Base-by-base conservation (phyloP, 1,284 basidiomycete genomes). In the Apiotrichum montevideense region DNA sequence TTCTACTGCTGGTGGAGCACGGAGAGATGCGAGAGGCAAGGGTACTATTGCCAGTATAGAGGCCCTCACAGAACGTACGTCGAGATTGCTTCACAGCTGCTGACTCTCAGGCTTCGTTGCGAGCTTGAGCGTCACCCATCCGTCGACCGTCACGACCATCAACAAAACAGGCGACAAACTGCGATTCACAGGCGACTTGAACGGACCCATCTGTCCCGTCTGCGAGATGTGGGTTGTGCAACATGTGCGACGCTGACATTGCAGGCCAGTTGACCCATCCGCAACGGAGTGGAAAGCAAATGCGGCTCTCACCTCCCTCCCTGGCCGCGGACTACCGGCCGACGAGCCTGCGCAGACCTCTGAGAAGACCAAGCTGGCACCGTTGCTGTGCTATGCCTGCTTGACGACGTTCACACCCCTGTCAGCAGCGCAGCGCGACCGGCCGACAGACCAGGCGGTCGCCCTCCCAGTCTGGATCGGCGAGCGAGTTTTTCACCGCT, bases 81-180 rank as follows among this genome's bases (percentile, higher is more conserved):
- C 21, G 43, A 7, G 7, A 48, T 41, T 14, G 13, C 13, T 2
- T 4, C 8, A 11, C 1, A 34, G 32, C 7, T 44, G 8, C 42
- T 55, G 32, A 55, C 40, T 6, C 7, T 5, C 57, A 91, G 90
- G 86, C 68, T 94, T 94, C 69, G 88, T 94, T 59, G 78, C 86
- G 14, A 85, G 86, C 0, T 73, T 94, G 29, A 88, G 90, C 72
- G 83, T 82, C 46, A 84, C 90, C 66, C 93, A 89, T 71, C 90
- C 91, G 0, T 88, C 90, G 0, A 94, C 91, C 0, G 90, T 94
- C 3, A 90, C 88, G 6, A 87, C 90, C 0, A 90, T 94, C 54
- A 85, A 85, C 33, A 82, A 87, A 46, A 94, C 90, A 0, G 90
- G 88, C 61, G 85, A 82, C 32, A 94, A 94, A 74, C 77, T 94